Percentiles rank a stretch among this genome's conserved stretches.
phyloP scores from a whole-genome alignment of 2,329 filamentous ascomycete species.

The Septoria linicola region DNA sequence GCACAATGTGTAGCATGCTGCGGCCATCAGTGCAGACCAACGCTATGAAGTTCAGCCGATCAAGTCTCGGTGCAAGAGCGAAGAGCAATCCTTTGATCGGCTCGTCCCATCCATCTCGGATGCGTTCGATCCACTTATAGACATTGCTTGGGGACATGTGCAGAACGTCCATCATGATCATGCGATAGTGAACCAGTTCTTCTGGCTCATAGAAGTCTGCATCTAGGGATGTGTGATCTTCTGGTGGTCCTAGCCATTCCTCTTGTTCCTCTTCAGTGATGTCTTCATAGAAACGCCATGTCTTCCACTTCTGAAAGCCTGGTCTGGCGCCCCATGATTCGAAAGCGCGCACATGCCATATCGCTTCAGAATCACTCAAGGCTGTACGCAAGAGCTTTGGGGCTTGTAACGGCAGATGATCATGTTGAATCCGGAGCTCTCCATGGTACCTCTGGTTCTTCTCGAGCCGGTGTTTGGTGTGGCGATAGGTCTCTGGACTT shows the following conservation, averaged over 20 bases:
- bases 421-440: constrained; percentile 7
- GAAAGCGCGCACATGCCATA: constrained; percentile 19
- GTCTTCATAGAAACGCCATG: not conserved
- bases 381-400: constrained; percentile 7
- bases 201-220: constrained; percentile 11
- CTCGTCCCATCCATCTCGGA: constrained; percentile 20
- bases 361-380: constrained; percentile 7
- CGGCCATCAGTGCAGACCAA: not conserved
- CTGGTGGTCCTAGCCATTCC: constrained; percentile 5
- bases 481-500: constrained; percentile 1
- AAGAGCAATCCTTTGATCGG: constrained; percentile 23
- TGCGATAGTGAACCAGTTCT: constrained; percentile 9
- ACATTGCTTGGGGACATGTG: constrained; percentile 1
- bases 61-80: constrained; percentile 14
- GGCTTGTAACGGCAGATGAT: constrained; percentile 4
- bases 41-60: constrained; percentile 22
- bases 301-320: constrained; percentile 15
- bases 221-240: constrained; percentile 5
- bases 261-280: not conserved
- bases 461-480: not conserved
- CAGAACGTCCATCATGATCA: constrained; percentile 13
- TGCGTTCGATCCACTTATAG: constrained; percentile 12
- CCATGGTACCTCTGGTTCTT: not conserved
- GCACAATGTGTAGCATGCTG: not conserved
- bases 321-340: constrained; percentile 19